phyloP scores from a whole-genome alignment of 805 yeast genomes.

The Starmerella kuoi region DNA sequence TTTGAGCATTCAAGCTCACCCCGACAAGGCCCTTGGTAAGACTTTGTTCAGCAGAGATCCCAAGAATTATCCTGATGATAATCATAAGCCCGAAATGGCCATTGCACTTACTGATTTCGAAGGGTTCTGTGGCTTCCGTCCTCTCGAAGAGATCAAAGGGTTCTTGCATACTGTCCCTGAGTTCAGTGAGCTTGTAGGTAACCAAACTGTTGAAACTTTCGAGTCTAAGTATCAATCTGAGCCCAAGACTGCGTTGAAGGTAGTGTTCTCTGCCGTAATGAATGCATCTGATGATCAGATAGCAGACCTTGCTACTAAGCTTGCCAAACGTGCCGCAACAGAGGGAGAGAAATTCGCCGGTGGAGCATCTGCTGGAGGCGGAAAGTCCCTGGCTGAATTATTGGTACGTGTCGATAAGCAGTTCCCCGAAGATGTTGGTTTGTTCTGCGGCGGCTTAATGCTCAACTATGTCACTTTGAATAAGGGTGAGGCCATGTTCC shows the following conservation, averaged over 20 bases:
- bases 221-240: constrained; percentile 30
- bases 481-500: constrained; percentile 91
- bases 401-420: constrained; percentile 69
- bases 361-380: constrained; percentile 27
- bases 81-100: constrained; percentile 99
- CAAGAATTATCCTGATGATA: constrained; percentile 89
- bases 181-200: constrained; percentile 58
- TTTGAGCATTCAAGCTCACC: constrained; percentile 93
- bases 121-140: constrained; percentile 97
- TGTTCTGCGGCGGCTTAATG: constrained; percentile 89
- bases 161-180: constrained; percentile 68
- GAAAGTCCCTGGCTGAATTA: constrained; percentile 51
- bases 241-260: constrained; percentile 58
- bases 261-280: constrained; percentile 76
- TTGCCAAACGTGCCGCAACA: constrained; percentile 51
- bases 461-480: constrained; percentile 74
- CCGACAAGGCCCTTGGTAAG: constrained; percentile 75
- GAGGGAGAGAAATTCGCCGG: constrained; percentile 29
- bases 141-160: constrained; percentile 60
- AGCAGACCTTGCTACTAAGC: constrained; percentile 42
- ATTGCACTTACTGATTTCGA: constrained; percentile 91
- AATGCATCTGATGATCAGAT: constrained; percentile 55
- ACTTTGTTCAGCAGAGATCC: constrained; percentile 75
- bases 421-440: constrained; percentile 87
- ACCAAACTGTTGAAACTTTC: constrained; percentile 43